Conservation (phyloP, 2,329 filamentous ascomycete species). For the Nannizziopsis barbatae region DNA sequence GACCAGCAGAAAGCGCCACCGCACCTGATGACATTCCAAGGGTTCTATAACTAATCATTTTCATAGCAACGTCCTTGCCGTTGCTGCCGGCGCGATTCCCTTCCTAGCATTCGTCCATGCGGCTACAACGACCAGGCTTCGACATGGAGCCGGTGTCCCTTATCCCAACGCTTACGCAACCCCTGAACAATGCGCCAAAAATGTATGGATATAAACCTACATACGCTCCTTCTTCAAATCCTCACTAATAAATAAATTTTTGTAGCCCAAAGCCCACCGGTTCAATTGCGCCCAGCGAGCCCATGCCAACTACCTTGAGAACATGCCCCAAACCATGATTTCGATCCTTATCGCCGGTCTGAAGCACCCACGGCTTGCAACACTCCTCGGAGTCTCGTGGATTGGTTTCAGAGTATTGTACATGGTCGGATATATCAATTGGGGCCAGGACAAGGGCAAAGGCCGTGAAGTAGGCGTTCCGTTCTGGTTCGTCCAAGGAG, state of each 20-base stretch:
- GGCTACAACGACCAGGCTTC: slow-evolving; percentile 34
- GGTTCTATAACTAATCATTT: not conserved
- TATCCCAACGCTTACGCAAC: slow-evolving; percentile 52
- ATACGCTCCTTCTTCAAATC: not conserved
- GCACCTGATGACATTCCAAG: not conserved
- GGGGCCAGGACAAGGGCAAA: slow-evolving; percentile 28
- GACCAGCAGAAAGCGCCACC: too few relatives aligned
- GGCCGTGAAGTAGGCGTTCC: slow-evolving; percentile 27
- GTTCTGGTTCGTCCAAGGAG: slow-evolving; percentile 34
- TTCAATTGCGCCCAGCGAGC: slow-evolving; percentile 47
- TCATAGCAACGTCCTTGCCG: slow-evolving; percentile 44
- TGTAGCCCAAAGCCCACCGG: slow-evolving; percentile 33
- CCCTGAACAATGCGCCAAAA: slow-evolving; percentile 41
- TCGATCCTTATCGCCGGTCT: slow-evolving; percentile 45
- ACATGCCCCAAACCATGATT: slow-evolving; percentile 42
- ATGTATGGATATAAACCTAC: slow-evolving; percentile 27
- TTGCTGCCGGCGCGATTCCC: slow-evolving; percentile 44
- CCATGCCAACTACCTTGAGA: slow-evolving; percentile 51
- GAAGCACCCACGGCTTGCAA: slow-evolving; percentile 40
- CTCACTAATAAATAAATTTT: not conserved
- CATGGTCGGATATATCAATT: slow-evolving; percentile 37
- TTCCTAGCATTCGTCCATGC: slow-evolving; percentile 45
- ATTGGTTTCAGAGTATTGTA: slow-evolving; percentile 41
- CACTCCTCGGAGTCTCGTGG: slow-evolving; percentile 42
- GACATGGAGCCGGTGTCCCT: slow-evolving; percentile 43